Evolutionary conservation across 768 basidiomycete genomes (phyloP), one percentile per base, ranked within the genome.

Genomic region (Boletus fagicola): DNA sequence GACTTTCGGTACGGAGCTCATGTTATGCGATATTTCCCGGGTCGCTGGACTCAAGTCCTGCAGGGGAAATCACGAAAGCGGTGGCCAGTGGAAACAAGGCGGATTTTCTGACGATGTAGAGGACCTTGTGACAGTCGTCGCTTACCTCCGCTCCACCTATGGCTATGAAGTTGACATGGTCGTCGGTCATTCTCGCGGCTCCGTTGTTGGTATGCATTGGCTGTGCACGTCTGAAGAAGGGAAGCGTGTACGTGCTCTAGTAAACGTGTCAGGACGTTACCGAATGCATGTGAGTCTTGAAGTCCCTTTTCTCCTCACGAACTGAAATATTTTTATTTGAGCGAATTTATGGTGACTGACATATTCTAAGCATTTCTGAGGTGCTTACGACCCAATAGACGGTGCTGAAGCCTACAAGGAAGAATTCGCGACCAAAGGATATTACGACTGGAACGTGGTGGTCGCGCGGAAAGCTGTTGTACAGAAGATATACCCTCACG

Each of bases 161-260:
- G 88, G 87, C 2, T 94, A 93, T 68, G 73, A 78, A 35, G 72
- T 91, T 49, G 86, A 86, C 64, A 71, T 88, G 53, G 68, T 93
- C 39, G 80, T 94, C 7, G 90, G 85, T 2, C 92, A 94, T 70
- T 93, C 90, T 16, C 83, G 89, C 36, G 91, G 87, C 8, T 83
- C 86, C 24, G 69, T 92, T n/a, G 82, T 80, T 20, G 81, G 77
- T 0, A 81, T 87, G 66, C 75, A 78, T 56, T 93, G 90, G 90
- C 64, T 90, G 26, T 84, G 85, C 65, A 83, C 80, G 16, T 76
- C 83, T 1, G 76, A 81, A 46, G 83, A 84, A 60, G 87, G 84
- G 26, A 76, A 72, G 56, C 72, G 67, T 43, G 82, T 87, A 42
- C 72, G 80, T 10, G 83, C 80, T 7, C 86, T 85, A 53, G 84